Base-by-base conservation (phyloP, 192 early-diverging fungal genomes). In the Backusella tuberculispora region DNA sequence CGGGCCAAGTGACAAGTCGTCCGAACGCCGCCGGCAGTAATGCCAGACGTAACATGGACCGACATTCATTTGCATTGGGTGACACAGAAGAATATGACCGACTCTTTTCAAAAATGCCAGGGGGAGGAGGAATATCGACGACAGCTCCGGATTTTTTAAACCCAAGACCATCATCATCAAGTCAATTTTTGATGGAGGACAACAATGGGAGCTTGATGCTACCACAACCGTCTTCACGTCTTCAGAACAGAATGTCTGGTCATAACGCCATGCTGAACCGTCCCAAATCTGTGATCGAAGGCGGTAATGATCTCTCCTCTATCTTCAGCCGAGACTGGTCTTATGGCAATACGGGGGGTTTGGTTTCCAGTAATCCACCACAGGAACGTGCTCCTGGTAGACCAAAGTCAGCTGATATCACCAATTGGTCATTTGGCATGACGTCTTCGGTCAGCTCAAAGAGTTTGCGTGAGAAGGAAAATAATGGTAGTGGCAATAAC, bases 401-500 rank as follows among this genome's bases (percentile, higher is more conserved):
- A 45, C 81, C 81, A 45, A 82, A 79, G 41, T 82, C 81, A 43
- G 81, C 81, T 26, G 81, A 82, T 66, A 46, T 82, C 14, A 71
- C 76, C 38, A 73, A 78, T 12, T 82, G 81, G 81, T 78, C 76
- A 43, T 73, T 77, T 64, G 46, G n/a, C 8, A 50, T 70, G 24
- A 41, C 24, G 17, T 56, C 70, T 12, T 71, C 70, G 9, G 38
- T 71, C 13, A 71, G 45, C 15, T 56, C 47, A 40, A 71, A 71
- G 13, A 48, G 50, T 7, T 8, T 60, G 21, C 53, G 53, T 60
- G 21, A 60, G 9, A 60, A 60, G 53, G 53, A 60, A n/a, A n/a
- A n/a, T n/a, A n/a, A n/a, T n/a, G n/a, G n/a, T 2, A 37, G 63
- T 64, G 4, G 66, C 8, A 21, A 67, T 4, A 29, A 48, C 3